Base-by-base conservation (phyloP, 352 stramenopile species). In the Globisporangium megalacanthum region DNA sequence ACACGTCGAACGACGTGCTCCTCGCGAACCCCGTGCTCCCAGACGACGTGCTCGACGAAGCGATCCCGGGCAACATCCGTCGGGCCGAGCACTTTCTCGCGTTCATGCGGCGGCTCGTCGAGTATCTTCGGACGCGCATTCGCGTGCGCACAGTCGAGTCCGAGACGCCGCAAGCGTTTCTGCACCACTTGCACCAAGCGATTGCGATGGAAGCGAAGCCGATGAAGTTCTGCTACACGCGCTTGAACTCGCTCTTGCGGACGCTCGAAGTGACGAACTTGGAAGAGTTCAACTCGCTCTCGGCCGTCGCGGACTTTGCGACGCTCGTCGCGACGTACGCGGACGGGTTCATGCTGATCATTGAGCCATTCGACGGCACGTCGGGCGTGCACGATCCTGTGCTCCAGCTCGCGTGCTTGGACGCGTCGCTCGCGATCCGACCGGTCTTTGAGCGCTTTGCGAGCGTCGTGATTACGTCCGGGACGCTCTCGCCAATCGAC, bases 401-500 rank as follows among this genome's bases (percentile, higher is more conserved):
- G 13, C 86, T 98, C 51, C 89, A 99, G 62, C 83, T 99, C 20
- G 86, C 93, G 46, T 99, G 96, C 67, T 70, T 99, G 10, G 97
- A 99, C 71, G 94, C 97, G 6, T 99, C 95, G 1, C 71, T 99
- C 29, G 97, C 97, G 14, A 99, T 99, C 67, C 96, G 96, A 31
- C 97, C 95, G 6, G 85, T 99, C n/a, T 99, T 99, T 68, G 96
- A 99, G 66, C 79, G 96, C 49, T 94, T 94, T 36, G 78, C 80
- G n/a, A 92, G 74, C 45, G 82, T 96, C 33, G 77, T 97, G 33
- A 95, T 96, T 62, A 96, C 86, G 2, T 94, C 83, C 4, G 96
- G 97, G 4, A 99, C 97, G 20, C 79, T 99, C 10, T 99, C 95
- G 13, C 97, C 97, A 0, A 98, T 99, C 62, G 97, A 99, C 67